These are phyloP conservation scores for Licmophora abbreviata DNA, from an alignment of 108 stramenopile species.

Conservation along the genomic window DNA sequence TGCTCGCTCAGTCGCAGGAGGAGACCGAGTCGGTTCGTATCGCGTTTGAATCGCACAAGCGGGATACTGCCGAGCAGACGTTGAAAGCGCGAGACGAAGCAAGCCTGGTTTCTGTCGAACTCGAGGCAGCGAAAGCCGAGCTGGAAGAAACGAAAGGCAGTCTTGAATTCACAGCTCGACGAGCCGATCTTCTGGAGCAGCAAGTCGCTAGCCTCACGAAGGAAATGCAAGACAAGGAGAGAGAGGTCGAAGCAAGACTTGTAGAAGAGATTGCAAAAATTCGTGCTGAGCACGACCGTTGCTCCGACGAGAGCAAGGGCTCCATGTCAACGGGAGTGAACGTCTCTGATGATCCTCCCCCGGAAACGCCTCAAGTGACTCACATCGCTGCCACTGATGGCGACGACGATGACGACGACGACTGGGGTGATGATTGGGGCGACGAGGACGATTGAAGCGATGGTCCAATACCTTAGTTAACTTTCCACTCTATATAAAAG, in stretches of 20 bases:
- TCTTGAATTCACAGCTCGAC: slow-evolving; percentile 1
- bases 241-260: background rate
- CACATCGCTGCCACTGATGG: slow-evolving; percentile 1
- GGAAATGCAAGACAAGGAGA: background rate
- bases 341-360: slow-evolving; percentile 2
- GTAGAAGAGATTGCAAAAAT: slow-evolving; percentile 5
- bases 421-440: slow-evolving; percentile 35
- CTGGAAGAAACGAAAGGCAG: background rate
- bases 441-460: slow-evolving; percentile 1
- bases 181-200: background rate
- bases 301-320: background rate
- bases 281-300: background rate
- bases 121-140: slow-evolving; percentile 1
- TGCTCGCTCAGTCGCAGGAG: too few relatives aligned
- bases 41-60: background rate
- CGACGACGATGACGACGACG: slow-evolving; percentile 21
- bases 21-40: background rate
- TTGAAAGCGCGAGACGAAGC: too few relatives aligned
- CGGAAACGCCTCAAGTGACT: background rate
- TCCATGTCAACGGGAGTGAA: slow-evolving; percentile 26
- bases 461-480: too few relatives aligned
- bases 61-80: too few relatives aligned
- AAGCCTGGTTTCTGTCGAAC: too few relatives aligned
- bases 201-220: slow-evolving; percentile 1
- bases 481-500: too few relatives aligned